These are phyloP conservation scores for Dactylonectria estremocensis DNA, from an alignment of 2,329 filamentous ascomycete species.

Conservation along the genomic window DNA sequence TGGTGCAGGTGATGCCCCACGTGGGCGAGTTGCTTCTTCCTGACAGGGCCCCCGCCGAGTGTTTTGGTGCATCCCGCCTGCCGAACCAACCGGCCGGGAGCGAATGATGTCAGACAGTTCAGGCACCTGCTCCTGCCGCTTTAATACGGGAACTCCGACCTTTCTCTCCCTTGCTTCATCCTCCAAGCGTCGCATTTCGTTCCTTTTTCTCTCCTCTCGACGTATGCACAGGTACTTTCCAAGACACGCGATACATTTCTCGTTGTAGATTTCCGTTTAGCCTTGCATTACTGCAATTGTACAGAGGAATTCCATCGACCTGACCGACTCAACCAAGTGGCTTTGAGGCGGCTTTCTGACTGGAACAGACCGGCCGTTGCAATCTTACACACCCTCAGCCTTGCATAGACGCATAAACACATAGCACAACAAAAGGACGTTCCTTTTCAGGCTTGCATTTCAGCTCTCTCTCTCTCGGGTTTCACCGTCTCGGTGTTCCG, in stretches of 20 bases:
- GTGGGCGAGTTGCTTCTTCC: constrained; percentile 12
- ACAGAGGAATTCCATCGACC: background rate
- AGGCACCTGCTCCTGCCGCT: background rate
- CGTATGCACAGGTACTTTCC: background rate
- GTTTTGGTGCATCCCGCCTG: background rate
- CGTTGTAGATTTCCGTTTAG: background rate
- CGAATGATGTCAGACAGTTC: constrained; percentile 2
- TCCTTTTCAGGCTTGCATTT: constrained; percentile 2
- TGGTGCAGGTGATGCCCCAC: constrained; percentile 5
- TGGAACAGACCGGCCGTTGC: background rate
- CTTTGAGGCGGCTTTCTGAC: background rate
- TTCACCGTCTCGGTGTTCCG: constrained; percentile 12
- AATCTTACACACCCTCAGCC: constrained; percentile 5
- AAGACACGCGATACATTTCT: background rate
- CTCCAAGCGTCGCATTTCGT: background rate
- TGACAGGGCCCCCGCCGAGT: constrained; percentile 15
- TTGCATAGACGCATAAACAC: constrained; percentile 28
- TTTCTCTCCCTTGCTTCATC: background rate
- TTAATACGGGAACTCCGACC: background rate
- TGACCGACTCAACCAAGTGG: background rate
- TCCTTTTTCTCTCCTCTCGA: background rate
- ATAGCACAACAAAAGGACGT: background rate
- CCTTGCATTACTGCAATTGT: background rate
- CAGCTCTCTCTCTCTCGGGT: constrained; percentile 12
- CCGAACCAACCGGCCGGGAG: constrained; percentile 15